phyloP scores from a whole-genome alignment of 345 rosid species.

The Hevea brasiliensis region DNA sequence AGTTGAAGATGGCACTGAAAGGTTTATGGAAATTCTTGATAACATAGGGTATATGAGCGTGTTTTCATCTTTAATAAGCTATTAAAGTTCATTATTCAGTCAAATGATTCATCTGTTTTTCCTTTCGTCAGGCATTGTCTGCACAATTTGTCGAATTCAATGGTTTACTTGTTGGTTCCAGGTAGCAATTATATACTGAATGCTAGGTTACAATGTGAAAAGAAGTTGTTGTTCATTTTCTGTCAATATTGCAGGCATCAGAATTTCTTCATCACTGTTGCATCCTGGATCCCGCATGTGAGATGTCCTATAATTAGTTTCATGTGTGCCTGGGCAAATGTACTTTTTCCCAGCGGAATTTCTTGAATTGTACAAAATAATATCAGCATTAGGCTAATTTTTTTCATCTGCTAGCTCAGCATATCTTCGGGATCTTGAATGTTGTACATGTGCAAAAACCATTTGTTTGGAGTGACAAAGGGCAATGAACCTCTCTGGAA shows the following conservation, averaged over 20 bases:
- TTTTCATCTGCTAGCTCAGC: no score
- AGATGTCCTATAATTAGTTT: background rate
- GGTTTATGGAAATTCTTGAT: constrained; percentile 66
- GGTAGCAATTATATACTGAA: constrained; percentile 40
- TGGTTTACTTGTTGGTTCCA: constrained; percentile 90
- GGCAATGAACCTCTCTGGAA: no score
- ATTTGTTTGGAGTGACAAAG: no score
- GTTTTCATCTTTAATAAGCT: constrained; percentile 20
- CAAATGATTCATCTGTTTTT: constrained; percentile 23
- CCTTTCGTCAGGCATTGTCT: constrained; percentile 80
- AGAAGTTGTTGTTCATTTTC: background rate
- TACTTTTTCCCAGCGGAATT: no score
- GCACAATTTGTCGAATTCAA: constrained; percentile 73
- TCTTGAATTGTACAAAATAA: no score
- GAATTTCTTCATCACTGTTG: background rate
- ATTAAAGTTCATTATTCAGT: background rate
- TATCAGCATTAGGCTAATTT: no score
- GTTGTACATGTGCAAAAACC: no score
- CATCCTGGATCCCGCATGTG: background rate
- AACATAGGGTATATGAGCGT: constrained; percentile 61
- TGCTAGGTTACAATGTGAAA: background rate
- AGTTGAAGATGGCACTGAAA: constrained; percentile 87
- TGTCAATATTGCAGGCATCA: background rate
- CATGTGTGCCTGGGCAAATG: no score
- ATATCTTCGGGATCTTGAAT: no score